Conservation (phyloP, 805 yeast genomes). For the Metschnikowia henanensis region DNA sequence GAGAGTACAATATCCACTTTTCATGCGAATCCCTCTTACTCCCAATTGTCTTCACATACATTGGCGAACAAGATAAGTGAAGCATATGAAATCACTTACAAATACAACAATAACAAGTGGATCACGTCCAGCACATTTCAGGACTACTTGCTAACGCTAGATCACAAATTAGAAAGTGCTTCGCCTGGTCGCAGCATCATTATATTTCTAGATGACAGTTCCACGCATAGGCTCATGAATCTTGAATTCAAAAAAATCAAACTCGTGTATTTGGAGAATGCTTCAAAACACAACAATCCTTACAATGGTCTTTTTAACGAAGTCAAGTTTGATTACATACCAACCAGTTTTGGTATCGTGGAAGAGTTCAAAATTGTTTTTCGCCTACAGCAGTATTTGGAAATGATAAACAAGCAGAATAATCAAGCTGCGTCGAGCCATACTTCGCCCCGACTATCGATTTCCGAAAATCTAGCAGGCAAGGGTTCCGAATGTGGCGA, state of each 20-base stretch:
- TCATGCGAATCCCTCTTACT: constrained; percentile 11
- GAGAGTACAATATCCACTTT: constrained; percentile 25
- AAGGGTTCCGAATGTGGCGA: constrained; percentile 17
- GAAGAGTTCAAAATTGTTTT: constrained; percentile 61
- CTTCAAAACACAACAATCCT: constrained; percentile 38
- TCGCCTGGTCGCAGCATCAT: constrained; percentile 49
- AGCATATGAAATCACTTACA: constrained; percentile 53
- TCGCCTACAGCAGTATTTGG: constrained; percentile 56
- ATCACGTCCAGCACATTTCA: constrained; percentile 61
- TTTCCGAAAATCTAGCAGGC: not conserved
- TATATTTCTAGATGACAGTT: constrained; percentile 58
- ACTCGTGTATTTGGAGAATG: constrained; percentile 39
- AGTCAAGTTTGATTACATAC: constrained; percentile 52
- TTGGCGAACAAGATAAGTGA: constrained; percentile 46
- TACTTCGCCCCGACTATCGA: constrained; percentile 7
- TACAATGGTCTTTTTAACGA: constrained; percentile 39
- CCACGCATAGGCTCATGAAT: constrained; percentile 56
- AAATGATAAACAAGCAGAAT: constrained; percentile 34
- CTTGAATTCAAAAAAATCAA: constrained; percentile 37
- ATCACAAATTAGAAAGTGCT: constrained; percentile 51
- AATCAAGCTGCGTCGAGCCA: constrained; percentile 5
- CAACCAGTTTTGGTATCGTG: constrained; percentile 63
- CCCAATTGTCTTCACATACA: constrained; percentile 15
- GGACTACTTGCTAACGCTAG: constrained; percentile 59
- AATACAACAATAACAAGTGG: constrained; percentile 62